phyloP scores from a whole-genome alignment of 1,284 basidiomycete genomes.

The Malassezia nana region DNA sequence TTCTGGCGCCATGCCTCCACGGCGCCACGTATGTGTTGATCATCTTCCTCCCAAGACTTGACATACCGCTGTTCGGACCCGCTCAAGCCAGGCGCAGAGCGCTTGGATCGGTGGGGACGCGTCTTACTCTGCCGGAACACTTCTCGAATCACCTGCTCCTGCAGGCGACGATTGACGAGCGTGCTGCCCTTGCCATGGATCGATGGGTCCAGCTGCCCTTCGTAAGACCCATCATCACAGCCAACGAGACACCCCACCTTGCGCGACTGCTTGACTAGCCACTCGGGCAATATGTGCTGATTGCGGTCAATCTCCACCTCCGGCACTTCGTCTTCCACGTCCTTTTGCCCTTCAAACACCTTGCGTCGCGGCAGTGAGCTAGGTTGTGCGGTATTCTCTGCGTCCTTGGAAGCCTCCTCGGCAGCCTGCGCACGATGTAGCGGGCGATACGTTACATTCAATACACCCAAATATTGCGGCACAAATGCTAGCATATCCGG shows the following conservation, averaged over 20 bases:
- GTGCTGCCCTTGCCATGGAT: conserved; percentile 42
- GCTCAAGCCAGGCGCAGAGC: background rate
- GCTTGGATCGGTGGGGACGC: conserved; percentile 23
- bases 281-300: conserved; percentile 87
- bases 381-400: background rate
- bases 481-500: conserved; percentile 85
- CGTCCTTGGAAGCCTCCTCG: background rate
- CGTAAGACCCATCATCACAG: background rate
- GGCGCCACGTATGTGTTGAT: background rate
- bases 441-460: conserved; percentile 77
- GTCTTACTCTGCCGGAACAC: conserved; percentile 37
- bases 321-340: conserved; percentile 48
- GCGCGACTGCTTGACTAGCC: conserved; percentile 55
- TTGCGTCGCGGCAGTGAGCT: conserved; percentile 20
- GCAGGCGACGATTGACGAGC: conserved; percentile 41
- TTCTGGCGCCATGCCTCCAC: background rate
- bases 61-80: conserved; percentile 19
- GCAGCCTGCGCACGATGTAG: conserved; percentile 14
- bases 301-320: conserved; percentile 84
- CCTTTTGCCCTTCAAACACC: conserved; percentile 43
- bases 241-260: background rate
- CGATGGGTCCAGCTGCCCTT: background rate
- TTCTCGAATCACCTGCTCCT: conserved; percentile 45
- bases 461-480: conserved; percentile 90
- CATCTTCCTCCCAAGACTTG: conserved; percentile 26